Percentiles rank a stretch among this genome's conserved stretches.
phyloP scores from a whole-genome alignment of 371 early-diverging fungal genomes.

The Smittium culicis region DNA sequence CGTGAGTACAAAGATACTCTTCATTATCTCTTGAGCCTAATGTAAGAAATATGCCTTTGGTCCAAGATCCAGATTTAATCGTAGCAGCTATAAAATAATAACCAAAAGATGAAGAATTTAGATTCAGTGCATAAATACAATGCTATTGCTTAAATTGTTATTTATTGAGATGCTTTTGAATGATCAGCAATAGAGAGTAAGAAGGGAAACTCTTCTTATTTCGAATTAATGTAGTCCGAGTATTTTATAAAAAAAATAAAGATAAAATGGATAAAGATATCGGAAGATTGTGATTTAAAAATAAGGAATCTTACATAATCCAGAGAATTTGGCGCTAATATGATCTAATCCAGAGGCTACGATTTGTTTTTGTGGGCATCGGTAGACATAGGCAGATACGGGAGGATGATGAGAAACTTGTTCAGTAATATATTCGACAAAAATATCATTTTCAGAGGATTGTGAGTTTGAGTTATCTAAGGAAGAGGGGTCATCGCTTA shows the following conservation, averaged over 20 bases:
- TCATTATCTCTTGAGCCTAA: conserved; percentile 36
- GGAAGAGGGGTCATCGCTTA: not conserved
- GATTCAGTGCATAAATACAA: too few species aligned
- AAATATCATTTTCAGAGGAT: conserved; percentile 13
- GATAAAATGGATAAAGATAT: too few species aligned
- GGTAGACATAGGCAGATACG: conserved; percentile 40
- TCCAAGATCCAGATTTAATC: conserved; percentile 35
- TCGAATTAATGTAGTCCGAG: not conserved
- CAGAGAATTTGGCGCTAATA: conserved; percentile 41
- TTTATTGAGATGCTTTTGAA: not conserved
- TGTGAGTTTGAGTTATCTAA: not conserved
- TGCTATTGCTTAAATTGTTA: not conserved
- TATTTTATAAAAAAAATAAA: conserved; percentile 14
- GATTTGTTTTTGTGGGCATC: conserved; percentile 37
- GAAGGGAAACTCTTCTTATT: not conserved
- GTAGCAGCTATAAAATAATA: conserved; percentile 34
- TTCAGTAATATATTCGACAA: conserved; percentile 41
- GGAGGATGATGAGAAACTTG: conserved; percentile 49
- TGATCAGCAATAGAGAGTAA: not conserved
- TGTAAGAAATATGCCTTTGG: conserved; percentile 40
- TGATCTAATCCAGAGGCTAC: conserved; percentile 39
- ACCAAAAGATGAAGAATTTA: too few species aligned
- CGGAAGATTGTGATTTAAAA: too few species aligned
- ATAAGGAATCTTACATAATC: conserved; percentile 19
- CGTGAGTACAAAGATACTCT: conserved; percentile 35